Conservation (phyloP, 257 asterid genomes). For the Primulina tabacum region DNA sequence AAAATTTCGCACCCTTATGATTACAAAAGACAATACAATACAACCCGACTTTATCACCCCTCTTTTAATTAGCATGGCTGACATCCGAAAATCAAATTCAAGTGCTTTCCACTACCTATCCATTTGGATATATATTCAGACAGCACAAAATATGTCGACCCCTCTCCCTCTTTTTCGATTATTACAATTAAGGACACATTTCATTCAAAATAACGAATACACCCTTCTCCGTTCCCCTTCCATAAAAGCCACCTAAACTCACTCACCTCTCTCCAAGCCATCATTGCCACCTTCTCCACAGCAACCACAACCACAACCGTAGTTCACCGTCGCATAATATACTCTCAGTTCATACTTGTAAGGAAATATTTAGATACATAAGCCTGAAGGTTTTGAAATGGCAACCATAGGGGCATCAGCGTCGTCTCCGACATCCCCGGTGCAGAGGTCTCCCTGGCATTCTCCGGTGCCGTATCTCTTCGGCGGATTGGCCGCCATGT, state of each 20-base stretch:
- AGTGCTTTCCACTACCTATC: neutral
- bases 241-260: conserved; percentile 33
- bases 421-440: conserved; percentile 23
- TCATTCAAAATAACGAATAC: neutral
- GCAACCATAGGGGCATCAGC: conserved; percentile 31
- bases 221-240: conserved; percentile 15
- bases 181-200: neutral
- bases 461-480: conserved; percentile 90
- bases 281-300: conserved; percentile 20
- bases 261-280: conserved; percentile 26
- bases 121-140: neutral
- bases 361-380: neutral
- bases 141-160: neutral
- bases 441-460: conserved; percentile 73
- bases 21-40: too few relatives aligned
- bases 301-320: too few relatives aligned
- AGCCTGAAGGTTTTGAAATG: conserved; percentile 25
- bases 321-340: neutral
- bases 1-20: too few relatives aligned
- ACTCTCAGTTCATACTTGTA: conserved; percentile 18
- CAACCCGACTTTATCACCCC: too few relatives aligned
- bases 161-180: neutral
- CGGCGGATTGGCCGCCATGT: conserved; percentile 90
- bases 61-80: neutral
- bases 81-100: neutral